These are phyloP conservation scores for Cymbopogon flexuosus DNA, from an alignment of 202 grass and related monocot species.

Conservation along the genomic window DNA sequence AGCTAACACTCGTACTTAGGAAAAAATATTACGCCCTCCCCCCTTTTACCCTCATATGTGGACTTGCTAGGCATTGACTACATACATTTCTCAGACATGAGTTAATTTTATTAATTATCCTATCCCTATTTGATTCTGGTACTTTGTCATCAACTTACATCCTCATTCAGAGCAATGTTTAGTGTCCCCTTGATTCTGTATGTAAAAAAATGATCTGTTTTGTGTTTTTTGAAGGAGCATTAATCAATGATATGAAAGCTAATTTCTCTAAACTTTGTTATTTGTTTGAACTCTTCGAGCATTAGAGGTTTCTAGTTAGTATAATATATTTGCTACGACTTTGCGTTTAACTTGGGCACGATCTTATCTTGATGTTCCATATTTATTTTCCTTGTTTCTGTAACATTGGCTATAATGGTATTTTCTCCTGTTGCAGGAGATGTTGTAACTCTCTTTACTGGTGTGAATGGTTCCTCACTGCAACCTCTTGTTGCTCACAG, in stretches of 20 bases:
- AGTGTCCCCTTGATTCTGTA: not conserved
- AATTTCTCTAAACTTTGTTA: constrained; percentile 14
- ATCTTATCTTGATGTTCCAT: constrained; percentile 14
- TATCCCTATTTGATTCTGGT: not conserved
- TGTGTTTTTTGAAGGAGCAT: not conserved
- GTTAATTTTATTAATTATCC: not conserved
- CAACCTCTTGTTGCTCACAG: constrained; percentile 52
- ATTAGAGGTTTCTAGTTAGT: constrained; percentile 9
- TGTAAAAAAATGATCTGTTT: not conserved
- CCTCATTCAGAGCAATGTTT: constrained; percentile 1
- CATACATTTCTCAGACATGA: constrained; percentile 1
- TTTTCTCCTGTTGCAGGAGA: constrained; percentile 48
- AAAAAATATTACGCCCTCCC: not conserved
- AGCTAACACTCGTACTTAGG: not conserved
- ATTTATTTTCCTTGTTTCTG: constrained; percentile 9
- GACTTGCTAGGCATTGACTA: not conserved
- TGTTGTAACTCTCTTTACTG: constrained; percentile 71
- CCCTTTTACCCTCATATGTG: not conserved
- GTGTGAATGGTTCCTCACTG: constrained; percentile 42
- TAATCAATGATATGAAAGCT: not conserved
- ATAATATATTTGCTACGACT: not conserved
- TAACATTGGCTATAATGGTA: not conserved
- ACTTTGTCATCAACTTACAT: not conserved
- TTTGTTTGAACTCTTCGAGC: not conserved
- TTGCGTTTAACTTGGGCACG: constrained; percentile 6